Conservation (phyloP, 1,139 yeast species). For the Taphrina confusa region DNA sequence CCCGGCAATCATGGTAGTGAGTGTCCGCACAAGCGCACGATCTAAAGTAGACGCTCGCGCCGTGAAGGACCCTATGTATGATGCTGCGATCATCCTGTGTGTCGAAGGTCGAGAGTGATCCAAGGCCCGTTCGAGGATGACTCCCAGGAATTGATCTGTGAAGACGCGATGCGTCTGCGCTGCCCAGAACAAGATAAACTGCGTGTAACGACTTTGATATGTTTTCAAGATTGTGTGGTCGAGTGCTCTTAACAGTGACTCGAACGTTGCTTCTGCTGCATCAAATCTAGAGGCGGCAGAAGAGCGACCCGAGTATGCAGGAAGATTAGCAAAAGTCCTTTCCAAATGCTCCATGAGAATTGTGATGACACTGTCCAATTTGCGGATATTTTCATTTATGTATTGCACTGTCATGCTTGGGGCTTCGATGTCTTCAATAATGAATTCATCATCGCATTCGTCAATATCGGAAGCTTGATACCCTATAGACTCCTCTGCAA, state of each 20-base stretch:
- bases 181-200: conserved; percentile 76
- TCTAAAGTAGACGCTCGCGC: conserved; percentile 81
- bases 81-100: conserved; percentile 82
- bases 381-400: conserved; percentile 35
- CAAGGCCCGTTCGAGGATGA: conserved; percentile 80
- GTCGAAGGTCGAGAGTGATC: conserved; percentile 66
- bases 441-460: conserved; percentile 30
- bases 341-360: conserved; percentile 36
- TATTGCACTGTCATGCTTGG: conserved; percentile 21
- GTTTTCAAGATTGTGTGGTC: conserved; percentile 64
- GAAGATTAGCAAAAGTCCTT: conserved; percentile 23
- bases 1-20: conserved; percentile 72
- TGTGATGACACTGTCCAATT: conserved; percentile 36
- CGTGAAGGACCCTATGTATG: conserved; percentile 84
- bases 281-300: neutral
- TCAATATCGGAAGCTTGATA: neutral
- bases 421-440: conserved; percentile 7
- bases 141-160: conserved; percentile 79
- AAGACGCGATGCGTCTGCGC: conserved; percentile 81
- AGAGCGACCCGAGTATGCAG: neutral
- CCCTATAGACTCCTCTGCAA: conserved; percentile 4
- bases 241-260: conserved; percentile 35
- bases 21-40: conserved; percentile 71
- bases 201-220: conserved; percentile 86
- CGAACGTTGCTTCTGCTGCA: conserved; percentile 31